A percentile compares a stretch with the other conserved stretches of the same genome.
Conservation (phyloP, 768 basidiomycete genomes). For the Leccinum truebloodii region DNA sequence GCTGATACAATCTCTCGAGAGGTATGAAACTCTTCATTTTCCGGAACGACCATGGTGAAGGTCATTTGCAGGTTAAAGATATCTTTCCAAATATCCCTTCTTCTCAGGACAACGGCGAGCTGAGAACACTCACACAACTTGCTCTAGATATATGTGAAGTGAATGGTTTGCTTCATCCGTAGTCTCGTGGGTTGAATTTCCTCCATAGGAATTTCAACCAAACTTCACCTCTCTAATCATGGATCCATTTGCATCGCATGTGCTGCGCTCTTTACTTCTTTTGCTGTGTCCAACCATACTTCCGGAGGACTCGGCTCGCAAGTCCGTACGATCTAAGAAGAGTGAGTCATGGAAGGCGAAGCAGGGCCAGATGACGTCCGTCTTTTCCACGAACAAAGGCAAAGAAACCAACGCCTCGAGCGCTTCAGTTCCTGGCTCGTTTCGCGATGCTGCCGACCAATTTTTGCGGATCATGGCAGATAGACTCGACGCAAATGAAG, state of each 20-base stretch:
- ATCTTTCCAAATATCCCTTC: conserved; percentile 51
- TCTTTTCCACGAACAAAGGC: conserved; percentile 54
- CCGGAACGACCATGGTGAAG: not conserved
- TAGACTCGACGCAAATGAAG: conserved; percentile 65
- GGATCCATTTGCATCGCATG: conserved; percentile 91
- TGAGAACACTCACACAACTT: conserved; percentile 64
- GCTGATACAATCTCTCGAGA: conserved; percentile 67
- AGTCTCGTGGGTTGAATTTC: conserved; percentile 18
- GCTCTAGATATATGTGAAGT: conserved; percentile 68
- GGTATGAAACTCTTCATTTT: conserved; percentile 38
- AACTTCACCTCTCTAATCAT: conserved; percentile 64
- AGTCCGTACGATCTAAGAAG: conserved; percentile 77
- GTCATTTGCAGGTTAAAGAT: conserved; percentile 46
- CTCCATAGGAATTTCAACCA: conserved; percentile 66
- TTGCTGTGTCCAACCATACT: conserved; percentile 69
- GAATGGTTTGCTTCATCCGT: conserved; percentile 16
- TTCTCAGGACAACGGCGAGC: conserved; percentile 58
- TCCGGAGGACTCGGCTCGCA: conserved; percentile 37
- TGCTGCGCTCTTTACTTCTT: conserved; percentile 75
- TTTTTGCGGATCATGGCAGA: conserved; percentile 55
- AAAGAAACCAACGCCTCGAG: conserved; percentile 33
- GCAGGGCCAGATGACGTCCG: conserved; percentile 79
- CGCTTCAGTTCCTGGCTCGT: conserved; percentile 44
- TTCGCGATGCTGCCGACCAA: conserved; percentile 44
- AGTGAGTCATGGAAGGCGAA: conserved; percentile 79